A percentile compares a stretch with the other conserved stretches of the same genome.
Evolutionary conservation across 768 basidiomycete species (phyloP).

Genomic region (Kwoniella mangroviensis): DNA sequence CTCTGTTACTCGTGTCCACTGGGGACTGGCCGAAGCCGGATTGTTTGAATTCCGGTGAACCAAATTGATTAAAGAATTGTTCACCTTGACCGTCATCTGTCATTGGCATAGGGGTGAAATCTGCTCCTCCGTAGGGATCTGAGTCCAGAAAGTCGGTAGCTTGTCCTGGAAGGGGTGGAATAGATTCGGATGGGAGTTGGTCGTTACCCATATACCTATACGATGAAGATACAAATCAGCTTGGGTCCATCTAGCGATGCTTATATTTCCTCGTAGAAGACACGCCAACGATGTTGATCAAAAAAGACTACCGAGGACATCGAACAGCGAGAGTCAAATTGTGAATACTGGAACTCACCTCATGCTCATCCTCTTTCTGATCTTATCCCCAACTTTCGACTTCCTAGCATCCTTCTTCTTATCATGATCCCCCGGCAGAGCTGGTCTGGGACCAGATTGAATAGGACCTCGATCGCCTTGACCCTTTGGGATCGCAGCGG

Average conservation of each 20-base stretch:
- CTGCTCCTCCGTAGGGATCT: slow-evolving; percentile 37
- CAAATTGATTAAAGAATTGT: slow-evolving; percentile 56
- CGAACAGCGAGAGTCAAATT: background rate
- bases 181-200: slow-evolving; percentile 14
- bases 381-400: slow-evolving; percentile 76
- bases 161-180: slow-evolving; percentile 37
- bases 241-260: background rate
- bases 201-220: slow-evolving; percentile 35
- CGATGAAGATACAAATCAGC: background rate
- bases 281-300: too few relatives aligned
- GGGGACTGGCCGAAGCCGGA: slow-evolving; percentile 58
- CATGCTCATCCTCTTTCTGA: slow-evolving; percentile 95
- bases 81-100: slow-evolving; percentile 31
- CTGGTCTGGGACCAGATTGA: slow-evolving; percentile 20
- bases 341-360: slow-evolving; percentile 67
- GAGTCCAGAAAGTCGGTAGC: slow-evolving; percentile 31
- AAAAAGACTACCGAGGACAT: too few relatives aligned
- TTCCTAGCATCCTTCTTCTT: slow-evolving; percentile 56
- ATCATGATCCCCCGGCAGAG: slow-evolving; percentile 21
- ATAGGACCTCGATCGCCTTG: slow-evolving; percentile 10
- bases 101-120: slow-evolving; percentile 15
- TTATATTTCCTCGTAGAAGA: too few relatives aligned
- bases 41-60: slow-evolving; percentile 61
- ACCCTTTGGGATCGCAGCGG: slow-evolving; percentile 31
- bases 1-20: slow-evolving; percentile 7